phyloP scores from a whole-genome alignment of 2,329 filamentous ascomycete species.

The Dothistroma pini region DNA sequence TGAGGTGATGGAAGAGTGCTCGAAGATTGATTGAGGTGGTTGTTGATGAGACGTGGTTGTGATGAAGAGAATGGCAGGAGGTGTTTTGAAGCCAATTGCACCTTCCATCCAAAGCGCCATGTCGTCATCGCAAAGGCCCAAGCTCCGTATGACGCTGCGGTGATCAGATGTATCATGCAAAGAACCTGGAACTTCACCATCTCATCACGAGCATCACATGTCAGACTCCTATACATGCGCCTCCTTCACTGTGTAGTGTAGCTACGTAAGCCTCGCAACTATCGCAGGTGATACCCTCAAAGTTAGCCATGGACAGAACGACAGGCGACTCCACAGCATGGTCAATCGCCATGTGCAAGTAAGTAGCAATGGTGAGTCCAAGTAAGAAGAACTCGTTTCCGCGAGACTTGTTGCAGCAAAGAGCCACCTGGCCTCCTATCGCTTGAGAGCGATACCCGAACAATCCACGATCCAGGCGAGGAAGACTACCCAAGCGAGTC shows the following conservation, averaged over 20 bases:
- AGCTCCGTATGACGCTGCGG: background rate
- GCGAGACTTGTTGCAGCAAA: too few relatives aligned
- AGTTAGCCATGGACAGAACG: too few relatives aligned
- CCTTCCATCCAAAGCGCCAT: background rate
- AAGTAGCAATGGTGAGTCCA: too few relatives aligned
- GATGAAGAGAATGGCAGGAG: background rate
- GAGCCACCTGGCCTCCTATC: too few relatives aligned
- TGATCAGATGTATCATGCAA: background rate
- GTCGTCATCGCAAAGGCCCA: background rate
- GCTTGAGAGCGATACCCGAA: too few relatives aligned
- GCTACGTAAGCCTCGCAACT: background rate
- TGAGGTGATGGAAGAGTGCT: constrained; percentile 10
- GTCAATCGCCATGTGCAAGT: too few relatives aligned
- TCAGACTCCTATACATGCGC: background rate
- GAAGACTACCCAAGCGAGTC: too few relatives aligned
- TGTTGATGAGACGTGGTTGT: background rate
- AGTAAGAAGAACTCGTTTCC: too few relatives aligned
- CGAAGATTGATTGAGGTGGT: constrained; percentile 1
- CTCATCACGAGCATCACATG: background rate
- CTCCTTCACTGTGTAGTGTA: background rate
- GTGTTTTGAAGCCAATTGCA: background rate
- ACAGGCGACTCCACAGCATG: too few relatives aligned
- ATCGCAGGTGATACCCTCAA: too few relatives aligned
- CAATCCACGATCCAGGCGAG: too few relatives aligned
- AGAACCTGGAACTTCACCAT: background rate